Percentiles rank a stretch among this genome's conserved stretches.
Conservation (phyloP, 441 rosid genomes). For the Corymbia calophylla region DNA sequence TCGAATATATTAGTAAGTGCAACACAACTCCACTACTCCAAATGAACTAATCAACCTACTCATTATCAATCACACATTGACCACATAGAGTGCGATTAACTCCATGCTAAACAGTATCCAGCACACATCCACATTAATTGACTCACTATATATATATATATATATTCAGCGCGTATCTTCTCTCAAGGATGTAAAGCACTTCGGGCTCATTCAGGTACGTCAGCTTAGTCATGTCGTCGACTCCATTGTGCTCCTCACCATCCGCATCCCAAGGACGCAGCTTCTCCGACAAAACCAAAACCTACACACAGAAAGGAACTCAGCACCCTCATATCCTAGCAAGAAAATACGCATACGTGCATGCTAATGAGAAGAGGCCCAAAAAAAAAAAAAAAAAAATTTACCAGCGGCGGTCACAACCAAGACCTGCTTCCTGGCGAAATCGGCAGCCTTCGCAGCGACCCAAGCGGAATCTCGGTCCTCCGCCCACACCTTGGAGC, state of each 20-base stretch:
- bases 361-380: too few relatives aligned
- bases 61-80: not conserved
- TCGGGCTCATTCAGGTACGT: slow-evolving; percentile 93
- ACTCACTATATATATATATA: slow-evolving; percentile 61
- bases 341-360: too few relatives aligned
- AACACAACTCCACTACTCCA: not conserved
- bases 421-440: slow-evolving; percentile 43
- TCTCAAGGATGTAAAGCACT: slow-evolving; percentile 76
- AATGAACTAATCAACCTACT: not conserved
- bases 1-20: not conserved
- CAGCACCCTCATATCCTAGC: not conserved
- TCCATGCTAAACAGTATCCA: not conserved
- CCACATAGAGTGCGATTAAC: not conserved
- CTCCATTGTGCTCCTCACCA: slow-evolving; percentile 90
- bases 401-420: slow-evolving; percentile 41
- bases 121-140: not conserved
- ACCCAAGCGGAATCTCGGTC: slow-evolving; percentile 73
- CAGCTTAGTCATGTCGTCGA: slow-evolving; percentile 93
- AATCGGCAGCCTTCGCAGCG: slow-evolving; percentile 17
- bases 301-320: slow-evolving; percentile 20
- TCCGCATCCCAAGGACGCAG: slow-evolving; percentile 57
- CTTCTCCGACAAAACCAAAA: slow-evolving; percentile 40
- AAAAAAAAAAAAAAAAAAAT: slow-evolving; percentile 41
- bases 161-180: slow-evolving; percentile 83
- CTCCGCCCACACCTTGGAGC: slow-evolving; percentile 81